Conservation (phyloP, 1,284 basidiomycete species). For the Farysia itapuensis region DNA sequence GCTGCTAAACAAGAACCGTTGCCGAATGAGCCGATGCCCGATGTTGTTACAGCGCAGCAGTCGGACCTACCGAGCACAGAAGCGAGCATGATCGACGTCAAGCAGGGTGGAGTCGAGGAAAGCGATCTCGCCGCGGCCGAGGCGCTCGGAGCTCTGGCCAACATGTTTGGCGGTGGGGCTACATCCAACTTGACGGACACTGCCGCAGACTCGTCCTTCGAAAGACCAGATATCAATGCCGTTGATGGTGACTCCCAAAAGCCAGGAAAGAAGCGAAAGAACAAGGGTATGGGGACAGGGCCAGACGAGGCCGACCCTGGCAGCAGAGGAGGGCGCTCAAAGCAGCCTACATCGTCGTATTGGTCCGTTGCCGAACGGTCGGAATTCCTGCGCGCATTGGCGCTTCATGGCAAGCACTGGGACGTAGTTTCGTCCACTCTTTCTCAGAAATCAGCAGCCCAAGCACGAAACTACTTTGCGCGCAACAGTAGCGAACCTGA, state of each 20-base stretch:
- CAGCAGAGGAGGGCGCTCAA: constrained; percentile 28
- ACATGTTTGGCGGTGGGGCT: constrained; percentile 17
- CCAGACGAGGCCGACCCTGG: constrained; percentile 14
- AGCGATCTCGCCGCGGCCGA: constrained; percentile 61
- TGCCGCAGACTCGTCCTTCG: background rate
- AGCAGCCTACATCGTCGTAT: constrained; percentile 61
- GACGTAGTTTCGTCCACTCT: constrained; percentile 73
- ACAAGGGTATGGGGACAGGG: constrained; percentile 14
- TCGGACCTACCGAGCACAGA: background rate
- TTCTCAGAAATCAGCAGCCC: constrained; percentile 76
- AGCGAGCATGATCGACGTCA: constrained; percentile 2
- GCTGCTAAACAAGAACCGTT: constrained; percentile 12
- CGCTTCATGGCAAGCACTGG: constrained; percentile 74
- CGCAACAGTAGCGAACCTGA: constrained; percentile 49
- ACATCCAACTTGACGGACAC: background rate
- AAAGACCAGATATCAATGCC: background rate
- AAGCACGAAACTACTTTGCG: constrained; percentile 72
- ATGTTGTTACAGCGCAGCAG: background rate
- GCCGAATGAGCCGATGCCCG: background rate
- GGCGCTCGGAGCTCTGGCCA: constrained; percentile 59
- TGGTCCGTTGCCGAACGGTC: constrained; percentile 65
- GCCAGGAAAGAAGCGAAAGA: constrained; percentile 23
- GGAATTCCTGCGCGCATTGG: constrained; percentile 69
- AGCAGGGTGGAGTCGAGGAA: constrained; percentile 30
- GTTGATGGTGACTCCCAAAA: constrained; percentile 14